Percentiles rank a stretch among this genome's conserved stretches.
phyloP scores from a whole-genome alignment of 352 stramenopile genomes.

The Globisporangium barbulae region DNA sequence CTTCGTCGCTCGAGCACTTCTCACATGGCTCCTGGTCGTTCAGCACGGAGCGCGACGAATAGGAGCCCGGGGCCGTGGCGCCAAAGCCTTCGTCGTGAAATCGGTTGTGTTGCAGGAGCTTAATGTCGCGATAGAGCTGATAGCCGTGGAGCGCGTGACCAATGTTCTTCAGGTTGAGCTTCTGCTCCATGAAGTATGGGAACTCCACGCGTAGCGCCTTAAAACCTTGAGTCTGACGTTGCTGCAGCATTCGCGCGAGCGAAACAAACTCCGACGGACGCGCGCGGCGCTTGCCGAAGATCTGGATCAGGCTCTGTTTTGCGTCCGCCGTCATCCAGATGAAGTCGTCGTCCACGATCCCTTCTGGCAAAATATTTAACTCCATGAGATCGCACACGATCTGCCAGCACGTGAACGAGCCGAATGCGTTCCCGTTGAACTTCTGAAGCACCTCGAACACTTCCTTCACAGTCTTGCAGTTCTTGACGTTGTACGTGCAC shows the following conservation, averaged over 20 bases:
- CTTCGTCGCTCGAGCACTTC: constrained; percentile 64
- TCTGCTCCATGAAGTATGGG: constrained; percentile 76
- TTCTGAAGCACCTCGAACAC: constrained; percentile 66
- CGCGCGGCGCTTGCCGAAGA: constrained; percentile 77
- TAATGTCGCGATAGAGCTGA: constrained; percentile 84
- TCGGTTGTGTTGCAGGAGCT: constrained; percentile 67
- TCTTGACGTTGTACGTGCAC: constrained; percentile 54
- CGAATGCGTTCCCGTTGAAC: constrained; percentile 66
- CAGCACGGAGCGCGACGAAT: constrained; percentile 70
- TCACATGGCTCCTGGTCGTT: constrained; percentile 75
- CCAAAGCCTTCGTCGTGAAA: constrained; percentile 64
- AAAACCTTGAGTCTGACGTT: constrained; percentile 75
- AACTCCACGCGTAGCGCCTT: constrained; percentile 80
- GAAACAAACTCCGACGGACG: constrained; percentile 65
- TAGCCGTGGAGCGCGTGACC: constrained; percentile 77
- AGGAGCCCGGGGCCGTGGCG: constrained; percentile 49
- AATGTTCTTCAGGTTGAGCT: constrained; percentile 83
- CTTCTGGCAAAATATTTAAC: constrained; percentile 59
- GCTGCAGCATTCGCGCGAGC: constrained; percentile 63
- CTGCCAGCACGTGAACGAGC: constrained; percentile 88
- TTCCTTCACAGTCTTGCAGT: constrained; percentile 36
- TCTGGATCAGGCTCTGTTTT: constrained; percentile 77
- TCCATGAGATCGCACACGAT: constrained; percentile 77
- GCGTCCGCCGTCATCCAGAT: constrained; percentile 79
- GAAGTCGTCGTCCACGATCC: constrained; percentile 62